A percentile compares a stretch with the other conserved stretches of the same genome.
phyloP scores from a whole-genome alignment of 1,284 basidiomycete genomes.

The Cutaneotrichosporon cyanovorans region DNA sequence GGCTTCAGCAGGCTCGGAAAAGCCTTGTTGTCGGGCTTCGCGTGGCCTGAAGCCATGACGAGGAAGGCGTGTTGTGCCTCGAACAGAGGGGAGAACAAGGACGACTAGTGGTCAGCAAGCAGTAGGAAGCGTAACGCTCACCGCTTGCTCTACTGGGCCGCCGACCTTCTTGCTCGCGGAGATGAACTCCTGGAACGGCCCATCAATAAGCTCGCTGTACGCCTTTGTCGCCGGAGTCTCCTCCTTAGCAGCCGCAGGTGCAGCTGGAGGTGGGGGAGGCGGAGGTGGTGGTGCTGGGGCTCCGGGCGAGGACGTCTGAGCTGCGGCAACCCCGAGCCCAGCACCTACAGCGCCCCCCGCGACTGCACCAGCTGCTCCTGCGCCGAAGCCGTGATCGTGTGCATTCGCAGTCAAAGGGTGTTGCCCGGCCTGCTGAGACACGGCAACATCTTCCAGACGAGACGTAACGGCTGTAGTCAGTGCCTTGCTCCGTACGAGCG shows the following conservation, averaged over 20 bases:
- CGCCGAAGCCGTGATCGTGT: constrained; percentile 35
- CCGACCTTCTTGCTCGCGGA: constrained; percentile 69
- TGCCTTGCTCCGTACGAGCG: background rate
- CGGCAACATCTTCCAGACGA: constrained; percentile 83
- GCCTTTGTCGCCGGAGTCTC: constrained; percentile 60
- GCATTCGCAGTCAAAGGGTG: constrained; percentile 38
- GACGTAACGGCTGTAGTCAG: constrained; percentile 72
- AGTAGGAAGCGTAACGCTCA: constrained; percentile 46
- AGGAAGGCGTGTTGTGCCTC: constrained; percentile 63
- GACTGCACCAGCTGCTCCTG: constrained; percentile 29
- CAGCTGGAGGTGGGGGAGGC: constrained; percentile 45
- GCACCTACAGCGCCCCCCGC: constrained; percentile 36
- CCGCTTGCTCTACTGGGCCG: constrained; percentile 66
- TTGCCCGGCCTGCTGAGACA: constrained; percentile 27
- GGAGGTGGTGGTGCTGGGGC: constrained; percentile 20
- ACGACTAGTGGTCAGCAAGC: constrained; percentile 51
- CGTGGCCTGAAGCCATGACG: constrained; percentile 61
- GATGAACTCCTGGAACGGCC: constrained; percentile 64
- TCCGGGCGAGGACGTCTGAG: constrained; percentile 25
- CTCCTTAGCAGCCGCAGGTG: constrained; percentile 42
- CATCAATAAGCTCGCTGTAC: constrained; percentile 66
- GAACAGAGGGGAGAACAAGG: constrained; percentile 63
- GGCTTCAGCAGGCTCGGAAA: constrained; percentile 55
- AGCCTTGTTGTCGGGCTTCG: constrained; percentile 58
- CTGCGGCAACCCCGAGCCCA: constrained; percentile 40